Evolutionary conservation across 2,329 filamentous ascomycete species (phyloP).

Genomic region (Fusarium continuum): DNA sequence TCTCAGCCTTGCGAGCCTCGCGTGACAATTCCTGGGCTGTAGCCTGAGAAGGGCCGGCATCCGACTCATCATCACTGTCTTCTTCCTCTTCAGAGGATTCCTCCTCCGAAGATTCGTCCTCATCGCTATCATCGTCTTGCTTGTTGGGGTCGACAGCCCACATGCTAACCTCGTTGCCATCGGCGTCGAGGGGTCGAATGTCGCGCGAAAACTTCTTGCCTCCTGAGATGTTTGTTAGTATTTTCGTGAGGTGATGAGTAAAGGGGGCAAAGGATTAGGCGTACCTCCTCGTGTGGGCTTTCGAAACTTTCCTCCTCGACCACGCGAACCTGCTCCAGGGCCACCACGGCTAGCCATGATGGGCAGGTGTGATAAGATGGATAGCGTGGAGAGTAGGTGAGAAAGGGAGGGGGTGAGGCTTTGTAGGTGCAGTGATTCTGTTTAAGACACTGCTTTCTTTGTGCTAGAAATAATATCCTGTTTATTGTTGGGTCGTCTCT

Average conservation of each 20-base stretch:
- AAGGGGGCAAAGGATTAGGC: conserved; percentile 37
- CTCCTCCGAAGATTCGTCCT: conserved; percentile 62
- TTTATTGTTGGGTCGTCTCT: conserved; percentile 5
- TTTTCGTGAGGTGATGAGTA: background rate
- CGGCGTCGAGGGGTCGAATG: conserved; percentile 85
- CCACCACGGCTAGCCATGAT: conserved; percentile 56
- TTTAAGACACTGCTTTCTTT: too few relatives aligned
- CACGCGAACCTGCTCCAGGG: conserved; percentile 66
- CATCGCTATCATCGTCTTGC: conserved; percentile 62
- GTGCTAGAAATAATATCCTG: background rate
- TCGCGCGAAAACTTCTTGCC: conserved; percentile 96
- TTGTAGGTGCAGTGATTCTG: too few relatives aligned
- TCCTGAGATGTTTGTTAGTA: conserved; percentile 60
- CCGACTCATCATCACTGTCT: conserved; percentile 61
- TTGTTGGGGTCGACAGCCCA: conserved; percentile 72
- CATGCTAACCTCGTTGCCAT: conserved; percentile 89
- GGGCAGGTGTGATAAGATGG: conserved; percentile 16
- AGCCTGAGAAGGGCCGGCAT: conserved; percentile 53
- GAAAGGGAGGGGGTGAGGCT: background rate
- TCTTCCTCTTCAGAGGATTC: conserved; percentile 64
- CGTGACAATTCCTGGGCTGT: conserved; percentile 68
- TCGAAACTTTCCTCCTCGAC: conserved; percentile 91
- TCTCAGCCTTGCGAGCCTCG: conserved; percentile 86
- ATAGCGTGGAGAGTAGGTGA: background rate
- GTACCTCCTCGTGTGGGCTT: conserved; percentile 92